phyloP scores from a whole-genome alignment of 139 green algal genomes.

The Chlorella sorokiniana region DNA sequence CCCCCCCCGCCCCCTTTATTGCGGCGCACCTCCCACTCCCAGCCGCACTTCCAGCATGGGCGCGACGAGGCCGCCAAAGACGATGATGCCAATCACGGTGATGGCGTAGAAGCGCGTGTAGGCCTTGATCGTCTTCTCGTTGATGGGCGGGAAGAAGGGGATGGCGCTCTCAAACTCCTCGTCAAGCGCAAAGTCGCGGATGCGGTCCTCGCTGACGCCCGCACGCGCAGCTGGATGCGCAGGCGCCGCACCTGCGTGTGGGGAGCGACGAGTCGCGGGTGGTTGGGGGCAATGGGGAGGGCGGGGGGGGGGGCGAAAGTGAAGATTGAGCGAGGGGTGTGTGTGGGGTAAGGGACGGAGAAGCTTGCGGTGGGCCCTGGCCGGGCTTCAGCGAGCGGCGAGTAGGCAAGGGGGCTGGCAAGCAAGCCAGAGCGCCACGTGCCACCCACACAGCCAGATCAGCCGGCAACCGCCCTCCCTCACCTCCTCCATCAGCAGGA shows the following conservation, averaged over 20 bases:
- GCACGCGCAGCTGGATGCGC: slow-evolving; percentile 92
- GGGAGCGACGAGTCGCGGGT: too few relatives aligned
- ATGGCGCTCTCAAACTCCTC: slow-evolving; percentile 78
- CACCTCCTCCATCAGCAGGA: slow-evolving; percentile 98
- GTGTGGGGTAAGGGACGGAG: too few relatives aligned
- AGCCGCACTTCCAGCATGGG: slow-evolving; percentile 92
- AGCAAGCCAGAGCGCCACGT: too few relatives aligned
- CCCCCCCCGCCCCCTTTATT: background rate
- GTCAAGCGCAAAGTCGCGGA: slow-evolving; percentile 14
- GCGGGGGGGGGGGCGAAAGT: background rate
- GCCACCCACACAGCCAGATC: background rate
- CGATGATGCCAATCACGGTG: slow-evolving; percentile 80
- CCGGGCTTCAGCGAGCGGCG: too few relatives aligned
- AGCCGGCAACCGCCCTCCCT: slow-evolving; percentile 30
- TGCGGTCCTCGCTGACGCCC: slow-evolving; percentile 42
- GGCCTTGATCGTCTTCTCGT: slow-evolving; percentile 77
- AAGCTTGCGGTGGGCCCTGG: too few relatives aligned
- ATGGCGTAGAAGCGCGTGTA: slow-evolving; percentile 85
- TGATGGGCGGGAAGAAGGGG: slow-evolving; percentile 91
- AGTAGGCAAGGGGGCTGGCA: too few relatives aligned
- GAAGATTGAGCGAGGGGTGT: too few relatives aligned
- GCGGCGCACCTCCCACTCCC: slow-evolving; percentile 81
- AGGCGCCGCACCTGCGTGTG: slow-evolving; percentile 63
- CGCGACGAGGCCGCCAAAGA: slow-evolving; percentile 92
- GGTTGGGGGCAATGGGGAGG: background rate